Base-by-base conservation (phyloP, 2,329 filamentous ascomycete species). In the Calonectria henricotiae region DNA sequence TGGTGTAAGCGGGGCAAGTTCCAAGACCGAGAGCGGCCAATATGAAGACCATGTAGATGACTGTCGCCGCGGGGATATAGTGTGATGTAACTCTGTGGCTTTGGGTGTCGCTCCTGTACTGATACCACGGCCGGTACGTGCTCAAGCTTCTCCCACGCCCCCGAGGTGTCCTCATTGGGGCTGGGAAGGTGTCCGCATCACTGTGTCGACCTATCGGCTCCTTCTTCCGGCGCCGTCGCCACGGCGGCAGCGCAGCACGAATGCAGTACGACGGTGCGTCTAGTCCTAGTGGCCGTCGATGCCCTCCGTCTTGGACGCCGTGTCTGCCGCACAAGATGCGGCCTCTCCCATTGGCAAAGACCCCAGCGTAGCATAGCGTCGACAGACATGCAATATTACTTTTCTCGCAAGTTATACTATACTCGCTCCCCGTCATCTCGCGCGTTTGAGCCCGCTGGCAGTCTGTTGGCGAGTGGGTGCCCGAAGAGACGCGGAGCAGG, bases 131-230 rank as follows among this genome's bases (percentile, higher is more conserved):
- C 30, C 47, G 30, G 41, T 58, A 39, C 32, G 27, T 13, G 55
- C 43, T 15, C 62, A 37, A 39, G 30, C 20, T 54, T 62, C 46
- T 46, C 23, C 15, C 35, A 47, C 27, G 54, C 44, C 39, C 25
- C 25, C 43, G 61, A 44, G 15, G 58, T 55, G 55, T 51, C 25
- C 43, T 47, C 30, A 17, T 39, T 30, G 27, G 27, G 27, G 27
- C 7, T 32, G 9, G 12, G 32, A 39, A 9, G 51, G 32, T 44
- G 15, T 62, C 23, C 30, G 35, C 44, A 46, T 62, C 46, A 44
- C 27, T 17, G 20, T 27, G 13, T 67, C 47, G 46, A 47, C 60
- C 66, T 68, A 68, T 68, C 60, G 37, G 66, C 66, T 60, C 32
- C 17, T 32, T 44, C 37, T 54, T 25, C 62, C 47, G 25, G 43